Percentiles rank a stretch among this genome's conserved stretches.
These are phyloP conservation scores for Aspergillus ustus DNA, from an alignment of 2,329 filamentous ascomycete species.

Conservation along the genomic window DNA sequence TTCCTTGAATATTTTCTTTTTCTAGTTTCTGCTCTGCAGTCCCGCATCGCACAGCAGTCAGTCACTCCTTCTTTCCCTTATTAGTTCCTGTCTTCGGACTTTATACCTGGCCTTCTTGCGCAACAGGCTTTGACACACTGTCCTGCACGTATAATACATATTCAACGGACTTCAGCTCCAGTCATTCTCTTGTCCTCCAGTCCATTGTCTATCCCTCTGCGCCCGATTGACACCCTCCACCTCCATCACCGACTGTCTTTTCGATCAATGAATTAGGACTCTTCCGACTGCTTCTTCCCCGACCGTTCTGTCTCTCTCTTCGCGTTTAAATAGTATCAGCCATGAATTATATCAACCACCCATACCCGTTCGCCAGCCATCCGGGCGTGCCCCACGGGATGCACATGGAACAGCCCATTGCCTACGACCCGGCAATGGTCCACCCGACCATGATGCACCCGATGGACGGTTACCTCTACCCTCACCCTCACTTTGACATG, in stretches of 20 bases:
- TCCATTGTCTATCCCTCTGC: slow-evolving; percentile 2
- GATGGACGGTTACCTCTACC: slow-evolving; percentile 44
- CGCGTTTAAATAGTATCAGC: slow-evolving; percentile 19
- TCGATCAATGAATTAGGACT: slow-evolving; percentile 18
- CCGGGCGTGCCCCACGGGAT: slow-evolving; percentile 37
- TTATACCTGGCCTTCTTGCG: slow-evolving; percentile 23
- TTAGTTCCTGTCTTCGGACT: slow-evolving; percentile 28
- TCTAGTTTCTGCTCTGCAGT: slow-evolving; percentile 24
- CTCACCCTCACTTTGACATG: slow-evolving; percentile 47
- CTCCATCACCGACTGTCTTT: slow-evolving; percentile 11
- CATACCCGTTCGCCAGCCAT: slow-evolving; percentile 42
- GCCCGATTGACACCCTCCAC: slow-evolving; percentile 5
- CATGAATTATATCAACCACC: slow-evolving; percentile 48
- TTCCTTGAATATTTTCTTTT: slow-evolving; percentile 21
- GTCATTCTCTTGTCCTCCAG: slow-evolving; percentile 17
- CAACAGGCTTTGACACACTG: slow-evolving; percentile 10
- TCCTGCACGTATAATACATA: slow-evolving; percentile 21
- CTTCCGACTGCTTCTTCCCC: slow-evolving; percentile 4
- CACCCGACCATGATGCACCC: slow-evolving; percentile 45
- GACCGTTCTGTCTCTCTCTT: slow-evolving; percentile 14
- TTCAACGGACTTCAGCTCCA: slow-evolving; percentile 17
- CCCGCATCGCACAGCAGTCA: slow-evolving; percentile 17
- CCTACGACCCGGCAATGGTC: slow-evolving; percentile 41
- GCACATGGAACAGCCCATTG: slow-evolving; percentile 44
- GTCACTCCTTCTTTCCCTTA: slow-evolving; percentile 25